Base-by-base conservation (phyloP, 176 grass and related monocot species). In the Eragrostis curvula region DNA sequence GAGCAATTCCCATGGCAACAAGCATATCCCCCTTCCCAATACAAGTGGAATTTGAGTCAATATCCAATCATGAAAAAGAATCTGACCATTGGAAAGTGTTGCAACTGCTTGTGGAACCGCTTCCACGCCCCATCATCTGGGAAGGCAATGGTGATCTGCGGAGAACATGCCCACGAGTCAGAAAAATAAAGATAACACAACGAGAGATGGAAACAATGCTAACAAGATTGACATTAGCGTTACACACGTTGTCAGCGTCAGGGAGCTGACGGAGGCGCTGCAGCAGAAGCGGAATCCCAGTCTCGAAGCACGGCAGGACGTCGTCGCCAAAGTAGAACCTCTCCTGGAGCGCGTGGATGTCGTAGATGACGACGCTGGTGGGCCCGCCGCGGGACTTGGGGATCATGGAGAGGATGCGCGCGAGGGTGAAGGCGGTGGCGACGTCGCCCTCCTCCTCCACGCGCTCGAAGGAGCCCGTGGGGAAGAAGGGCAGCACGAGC, bases 51-150 rank as follows among this genome's bases (percentile, higher is more conserved):
- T 23, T 75, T 16, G 12, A 36, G 44, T 11, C 24, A n/a, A 42
- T 39, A 59, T 85, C 46, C 16, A 89, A 51, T 65, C 57, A 57
- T 66, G 21, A 23, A 9, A 55, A n/a, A 28, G 11, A 62, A 56
- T 12, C 72, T 87, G 46, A 97, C 88, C 95, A 93, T 91, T 57
- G 96, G 96, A 52, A 91, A 98, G 71, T 91, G 87, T 56, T 80
- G 82, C 62, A 98, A 62, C 49, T 78, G 79, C 81, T 98, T 98
- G 80, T 98, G 88, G 80, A 98, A 98, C 58, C 96, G 92, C 77
- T 98, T 95, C 96, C 96, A 98, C 21, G 96, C 92, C 42, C 96
- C 96, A 75, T 98, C 92, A 93, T 98, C 96, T 40, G 96, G 96
- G 72, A 98, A 98, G 41, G 96, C 92, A 81, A 98, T 91, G 64